These are phyloP conservation scores for Eutrema heterophyllum DNA, from an alignment of 345 rosid genomes.

Conservation along the genomic window DNA sequence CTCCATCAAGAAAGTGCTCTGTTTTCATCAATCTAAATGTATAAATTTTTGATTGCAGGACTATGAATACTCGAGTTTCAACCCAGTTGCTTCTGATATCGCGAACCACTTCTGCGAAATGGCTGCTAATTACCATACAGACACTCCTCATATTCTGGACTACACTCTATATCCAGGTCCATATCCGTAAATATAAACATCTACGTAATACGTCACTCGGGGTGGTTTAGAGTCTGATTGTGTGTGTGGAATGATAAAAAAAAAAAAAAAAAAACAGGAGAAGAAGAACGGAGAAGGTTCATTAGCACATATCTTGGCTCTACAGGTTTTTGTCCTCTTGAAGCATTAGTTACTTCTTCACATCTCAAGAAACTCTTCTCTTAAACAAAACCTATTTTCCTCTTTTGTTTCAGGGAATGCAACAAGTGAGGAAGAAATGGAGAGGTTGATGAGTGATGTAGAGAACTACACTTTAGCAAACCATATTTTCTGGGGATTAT, in stretches of 20 bases:
- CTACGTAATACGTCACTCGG: background rate
- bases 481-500: conserved; percentile 79
- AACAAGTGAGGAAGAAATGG: conserved; percentile 44
- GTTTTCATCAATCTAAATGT: background rate
- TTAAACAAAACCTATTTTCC: background rate
- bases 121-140: conserved; percentile 89
- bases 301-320: conserved; percentile 51
- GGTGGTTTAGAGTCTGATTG: conserved; percentile 1
- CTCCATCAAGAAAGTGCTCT: conserved; percentile 9
- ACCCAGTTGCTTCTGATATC: conserved; percentile 83
- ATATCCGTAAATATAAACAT: background rate
- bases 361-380: background rate
- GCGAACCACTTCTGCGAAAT: conserved; percentile 98
- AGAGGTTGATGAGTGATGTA: conserved; percentile 34
- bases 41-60: conserved; percentile 41
- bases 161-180: conserved; percentile 70
- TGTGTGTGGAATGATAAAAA: background rate
- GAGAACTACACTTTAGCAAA: conserved; percentile 71
- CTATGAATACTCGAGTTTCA: conserved; percentile 87
- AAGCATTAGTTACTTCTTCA: conserved; percentile 3
- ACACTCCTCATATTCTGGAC: conserved; percentile 80
- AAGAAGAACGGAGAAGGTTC: conserved; percentile 68
- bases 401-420: conserved; percentile 34
- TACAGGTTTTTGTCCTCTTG: conserved; percentile 41
- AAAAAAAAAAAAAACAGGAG: conserved; percentile 37